Percentiles rank a stretch among this genome's conserved stretches.
phyloP scores from a whole-genome alignment of 345 rosid species.

The Citrus sinensis region DVS_A1.0 CM039163.1:6195001-6195500 shows the following conservation, averaged over 20 bases:
- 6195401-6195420: not conserved
- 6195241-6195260: not conserved
- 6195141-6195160: not conserved
- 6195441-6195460: too few relatives aligned
- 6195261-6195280: not conserved
- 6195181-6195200: not conserved
- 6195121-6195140: not conserved
- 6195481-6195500: not conserved
- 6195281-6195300: too few relatives aligned
- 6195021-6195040: not conserved
- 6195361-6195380: not conserved
- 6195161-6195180: not conserved
- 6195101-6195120: not conserved
- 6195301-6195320: too few relatives aligned
- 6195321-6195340: too few relatives aligned
- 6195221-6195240: not conserved
- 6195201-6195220: not conserved
- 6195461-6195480: not conserved
- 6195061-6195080: too few relatives aligned
- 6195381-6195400: not conserved
- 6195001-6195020: not conserved
- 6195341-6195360: too few relatives aligned
- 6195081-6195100: too few relatives aligned
- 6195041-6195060: too few relatives aligned
- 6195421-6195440: too few relatives aligned